Evolutionary conservation across 2,329 filamentous ascomycete genomes (phyloP).

Genomic region (Xylariaceae sp.): DNA sequence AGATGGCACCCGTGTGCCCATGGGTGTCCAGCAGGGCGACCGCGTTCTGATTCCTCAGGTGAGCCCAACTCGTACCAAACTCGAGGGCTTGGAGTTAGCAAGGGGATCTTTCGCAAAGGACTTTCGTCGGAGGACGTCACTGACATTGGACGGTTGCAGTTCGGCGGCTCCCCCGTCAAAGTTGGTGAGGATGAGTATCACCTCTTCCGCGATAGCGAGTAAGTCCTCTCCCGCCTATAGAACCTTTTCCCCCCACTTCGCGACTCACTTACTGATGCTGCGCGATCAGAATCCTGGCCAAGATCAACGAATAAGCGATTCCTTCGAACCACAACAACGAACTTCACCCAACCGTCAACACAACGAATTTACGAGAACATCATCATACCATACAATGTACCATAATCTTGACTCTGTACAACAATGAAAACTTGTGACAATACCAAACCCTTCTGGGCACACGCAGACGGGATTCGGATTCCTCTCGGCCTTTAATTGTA

Average conservation of each 20-base stretch:
- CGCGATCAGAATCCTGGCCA: conserved; percentile 75
- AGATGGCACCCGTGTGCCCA: conserved; percentile 80
- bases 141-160: conserved; percentile 46
- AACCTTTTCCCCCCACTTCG: too few species aligned
- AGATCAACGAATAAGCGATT: conserved; percentile 86
- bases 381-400: conserved; percentile 17
- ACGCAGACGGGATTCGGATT: neutral
- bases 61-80: too few species aligned
- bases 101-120: too few species aligned
- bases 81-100: too few species aligned
- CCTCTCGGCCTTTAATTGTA: conserved; percentile 11
- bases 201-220: conserved; percentile 97
- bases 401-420: conserved; percentile 15
- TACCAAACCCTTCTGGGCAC: conserved; percentile 1
- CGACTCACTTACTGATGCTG: conserved; percentile 19
- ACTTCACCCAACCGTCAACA: conserved; percentile 17
- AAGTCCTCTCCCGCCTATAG: conserved; percentile 41
- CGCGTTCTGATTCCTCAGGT: conserved; percentile 94
- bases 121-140: too few species aligned
- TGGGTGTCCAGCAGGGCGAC: conserved; percentile 79
- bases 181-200: conserved; percentile 95
- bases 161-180: conserved; percentile 91
- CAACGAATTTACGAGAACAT: conserved; percentile 28
- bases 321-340: conserved; percentile 22
- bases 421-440: conserved; percentile 13